Base-by-base conservation (phyloP, 257 asterid genomes). In the Fraxinus cuspidata region DNA sequence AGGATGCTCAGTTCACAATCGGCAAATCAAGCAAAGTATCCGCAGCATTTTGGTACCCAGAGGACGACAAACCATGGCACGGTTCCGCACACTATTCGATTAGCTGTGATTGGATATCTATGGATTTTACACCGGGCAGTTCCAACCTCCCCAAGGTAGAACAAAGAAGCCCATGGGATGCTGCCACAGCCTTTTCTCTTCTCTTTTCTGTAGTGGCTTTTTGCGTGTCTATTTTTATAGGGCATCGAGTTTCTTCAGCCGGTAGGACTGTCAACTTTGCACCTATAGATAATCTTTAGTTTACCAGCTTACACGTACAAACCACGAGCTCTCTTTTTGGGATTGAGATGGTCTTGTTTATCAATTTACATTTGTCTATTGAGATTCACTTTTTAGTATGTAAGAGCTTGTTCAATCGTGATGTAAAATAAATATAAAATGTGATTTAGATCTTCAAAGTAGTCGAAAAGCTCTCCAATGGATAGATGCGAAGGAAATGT, bases 11-110 rank as follows among this genome's bases (percentile, higher is more conserved):
- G 81, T 89, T 87, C 82, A 80, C 92, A 67, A 86, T 89, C 0
- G 94, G 94, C 4, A 77, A 79, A 77, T 32, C 92, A 37, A 89
- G 67, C 73, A 86, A 81, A 74, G 49, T 87, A 31, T 86, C 94
- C 1, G 90, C 81, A 66, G 94, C 94, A 53, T 86, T 89, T 75
- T 89, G 94, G 94, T 87, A 89, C 74, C 94, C 94, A 0, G 74
- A 74, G 71, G 86, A 86, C 27, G 88, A 87, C 71, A 79, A 84
- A 38, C 85, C 90, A 35, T 89, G 94, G 94, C 90, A 86, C 21
- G 91, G 89, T n/a, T 87, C 94, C 2, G 90, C 79, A 19, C 94
- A 89, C 32, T 89, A 86, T 74, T 84, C 94, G 18, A 79, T 82
- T 21, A 85, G 86, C 86, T 89, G 94, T 56, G 89, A 87, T 63